These are phyloP conservation scores for Nicotiana noctiflora DNA, from an alignment of 257 asterid species.

Conservation along the genomic window DNA sequence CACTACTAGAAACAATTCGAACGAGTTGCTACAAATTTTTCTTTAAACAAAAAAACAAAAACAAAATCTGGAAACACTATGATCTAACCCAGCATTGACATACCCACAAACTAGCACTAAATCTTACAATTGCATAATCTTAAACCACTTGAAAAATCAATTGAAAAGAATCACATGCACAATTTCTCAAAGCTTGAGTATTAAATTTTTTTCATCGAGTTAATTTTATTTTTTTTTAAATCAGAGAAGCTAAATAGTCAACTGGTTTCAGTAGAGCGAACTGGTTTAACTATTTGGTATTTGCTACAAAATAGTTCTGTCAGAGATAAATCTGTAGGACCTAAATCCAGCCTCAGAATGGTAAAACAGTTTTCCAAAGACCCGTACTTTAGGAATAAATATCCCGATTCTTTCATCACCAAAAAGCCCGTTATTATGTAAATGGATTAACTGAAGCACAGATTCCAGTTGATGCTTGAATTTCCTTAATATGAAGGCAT, in stretches of 20 bases:
- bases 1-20: neutral
- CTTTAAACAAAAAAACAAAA: neutral
- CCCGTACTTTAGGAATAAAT: neutral
- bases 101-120: neutral
- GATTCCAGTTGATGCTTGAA: neutral
- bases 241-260: neutral
- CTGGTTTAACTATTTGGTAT: neutral
- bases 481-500: neutral
- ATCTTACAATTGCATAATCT: neutral
- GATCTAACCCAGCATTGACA: neutral
- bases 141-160: neutral
- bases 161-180: neutral
- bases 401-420: neutral
- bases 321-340: neutral
- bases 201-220: neutral
- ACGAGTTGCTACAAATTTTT: neutral
- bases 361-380: neutral
- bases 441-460: neutral
- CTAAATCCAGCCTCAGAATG: neutral
- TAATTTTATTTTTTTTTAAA: too few relatives aligned
- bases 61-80: neutral
- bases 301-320: neutral
- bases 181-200: neutral
- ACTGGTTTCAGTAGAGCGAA: neutral
- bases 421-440: neutral